Base-by-base conservation (phyloP, 768 basidiomycete genomes). In the Lactarius deliciosus region DNA sequence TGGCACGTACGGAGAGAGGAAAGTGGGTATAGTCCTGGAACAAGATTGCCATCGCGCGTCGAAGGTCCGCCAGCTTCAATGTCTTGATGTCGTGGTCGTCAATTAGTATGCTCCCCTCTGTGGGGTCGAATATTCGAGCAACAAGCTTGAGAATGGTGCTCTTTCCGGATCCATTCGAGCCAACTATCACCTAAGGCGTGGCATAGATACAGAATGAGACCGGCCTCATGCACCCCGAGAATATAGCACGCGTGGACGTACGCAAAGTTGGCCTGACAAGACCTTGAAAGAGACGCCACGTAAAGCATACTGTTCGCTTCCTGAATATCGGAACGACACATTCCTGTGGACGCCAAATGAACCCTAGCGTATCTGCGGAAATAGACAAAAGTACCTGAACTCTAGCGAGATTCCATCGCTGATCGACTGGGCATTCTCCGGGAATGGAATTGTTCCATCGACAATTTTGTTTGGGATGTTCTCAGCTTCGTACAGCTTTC, bases 21-120 rank as follows among this genome's bases (percentile, higher is more conserved):
- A 92, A 92, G 70, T 86, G 81, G 0, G 88, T 90, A 71, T 90
- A 92, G 73, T 93, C 91, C 72, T 93, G 91, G 76, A 92, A 92
- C 34, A 93, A 81, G 20, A 87, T 88, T 3, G 87, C 86, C 40
- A 85, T 85, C 1, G 85, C 81, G 11, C 83, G 82, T n/a, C 91
- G 79, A 16, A 92, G 77, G 73, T 91, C 87, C 4, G 77, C 79
- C 8, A 92, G 80, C 60, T 81, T 83, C 22, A 90, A 75, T 0
- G 81, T 82, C 53, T 80, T 81, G 68, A 92, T 88, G 69, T 90
- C 85, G 59, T 79, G 72, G 22, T 80, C 85, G 65, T 91, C 83
- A 22, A 93, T 73, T n/a, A 90, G 75, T 53, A 93, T 92, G 55
- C 80, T 76, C 28, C 91, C 91, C 62, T 88, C 87, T 2, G 77